phyloP scores from a whole-genome alignment of 1,139 yeast genomes.

The Saccharomyces hybrid region DNA sequence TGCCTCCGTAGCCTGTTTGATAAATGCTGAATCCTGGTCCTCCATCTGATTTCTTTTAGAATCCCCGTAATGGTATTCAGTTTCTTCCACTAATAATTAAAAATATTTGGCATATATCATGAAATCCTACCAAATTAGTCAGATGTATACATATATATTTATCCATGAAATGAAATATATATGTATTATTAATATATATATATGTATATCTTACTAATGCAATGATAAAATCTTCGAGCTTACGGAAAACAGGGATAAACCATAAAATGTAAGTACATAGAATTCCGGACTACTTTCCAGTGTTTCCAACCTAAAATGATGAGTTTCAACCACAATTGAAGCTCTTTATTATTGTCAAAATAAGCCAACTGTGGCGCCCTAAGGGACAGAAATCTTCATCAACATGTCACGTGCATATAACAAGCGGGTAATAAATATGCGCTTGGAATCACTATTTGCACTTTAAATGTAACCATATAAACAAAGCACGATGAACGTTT shows the following conservation, averaged over 20 bases:
- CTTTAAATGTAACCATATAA: too few species aligned
- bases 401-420: neutral
- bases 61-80: neutral
- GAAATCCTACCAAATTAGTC: neutral
- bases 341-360: neutral
- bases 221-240: neutral
- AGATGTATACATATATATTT: neutral
- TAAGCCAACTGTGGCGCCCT: neutral
- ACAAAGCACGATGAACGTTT: too few species aligned
- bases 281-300: neutral
- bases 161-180: neutral
- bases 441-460: neutral
- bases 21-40: conserved; percentile 22
- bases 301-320: neutral
- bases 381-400: neutral
- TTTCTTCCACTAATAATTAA: neutral
- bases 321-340: neutral
- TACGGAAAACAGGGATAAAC: too few species aligned
- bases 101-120: neutral
- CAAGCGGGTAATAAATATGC: neutral
- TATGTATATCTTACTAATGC: neutral
- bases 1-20: conserved; percentile 26
- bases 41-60: conserved; percentile 4
- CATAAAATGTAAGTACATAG: neutral
- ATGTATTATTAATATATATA: neutral